A percentile compares a stretch with the other conserved stretches of the same genome.
These are phyloP conservation scores for Fusarium compactum DNA, from an alignment of 2,329 filamentous ascomycete genomes.

Conservation along the genomic window DNA sequence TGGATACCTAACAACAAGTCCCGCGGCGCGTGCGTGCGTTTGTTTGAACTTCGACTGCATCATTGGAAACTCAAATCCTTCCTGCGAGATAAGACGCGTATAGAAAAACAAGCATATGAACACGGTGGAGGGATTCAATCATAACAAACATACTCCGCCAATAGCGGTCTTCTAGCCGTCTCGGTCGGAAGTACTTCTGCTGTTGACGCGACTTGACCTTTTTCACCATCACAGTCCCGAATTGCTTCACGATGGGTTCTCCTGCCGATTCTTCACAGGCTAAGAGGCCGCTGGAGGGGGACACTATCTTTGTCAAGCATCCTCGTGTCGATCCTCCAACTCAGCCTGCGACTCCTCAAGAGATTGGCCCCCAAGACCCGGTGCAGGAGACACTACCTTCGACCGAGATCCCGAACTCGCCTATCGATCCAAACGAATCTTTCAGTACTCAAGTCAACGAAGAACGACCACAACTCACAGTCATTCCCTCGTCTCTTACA, in stretches of 20 bases:
- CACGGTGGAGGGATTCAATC: not conserved
- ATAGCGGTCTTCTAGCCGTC: not conserved
- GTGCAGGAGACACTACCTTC: constrained; percentile 69
- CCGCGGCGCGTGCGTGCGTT: constrained; percentile 40
- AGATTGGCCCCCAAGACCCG: constrained; percentile 49
- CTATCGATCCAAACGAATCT: constrained; percentile 61
- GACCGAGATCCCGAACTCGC: constrained; percentile 67
- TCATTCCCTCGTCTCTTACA: constrained; percentile 70
- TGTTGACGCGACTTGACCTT: constrained; percentile 30
- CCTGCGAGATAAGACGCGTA: constrained; percentile 28
- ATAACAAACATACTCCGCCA: not conserved
- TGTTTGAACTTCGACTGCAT: constrained; percentile 24
- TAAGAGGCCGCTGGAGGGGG: constrained; percentile 50
- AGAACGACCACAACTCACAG: constrained; percentile 56
- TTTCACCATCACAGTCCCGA: not conserved
- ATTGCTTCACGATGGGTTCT: constrained; percentile 52
- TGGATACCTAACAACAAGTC: constrained; percentile 21
- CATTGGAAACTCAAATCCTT: constrained; percentile 29
- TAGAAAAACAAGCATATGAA: constrained; percentile 21
- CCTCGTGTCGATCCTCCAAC: constrained; percentile 52
- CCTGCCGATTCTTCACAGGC: constrained; percentile 48
- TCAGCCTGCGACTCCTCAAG: constrained; percentile 49
- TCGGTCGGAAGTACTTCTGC: constrained; percentile 4
- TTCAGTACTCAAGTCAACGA: constrained; percentile 66
- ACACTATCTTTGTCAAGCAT: constrained; percentile 46